These are phyloP conservation scores for Yamadazyma blattariae DNA, from an alignment of 1,139 yeast species.

Conservation along the genomic window DNA sequence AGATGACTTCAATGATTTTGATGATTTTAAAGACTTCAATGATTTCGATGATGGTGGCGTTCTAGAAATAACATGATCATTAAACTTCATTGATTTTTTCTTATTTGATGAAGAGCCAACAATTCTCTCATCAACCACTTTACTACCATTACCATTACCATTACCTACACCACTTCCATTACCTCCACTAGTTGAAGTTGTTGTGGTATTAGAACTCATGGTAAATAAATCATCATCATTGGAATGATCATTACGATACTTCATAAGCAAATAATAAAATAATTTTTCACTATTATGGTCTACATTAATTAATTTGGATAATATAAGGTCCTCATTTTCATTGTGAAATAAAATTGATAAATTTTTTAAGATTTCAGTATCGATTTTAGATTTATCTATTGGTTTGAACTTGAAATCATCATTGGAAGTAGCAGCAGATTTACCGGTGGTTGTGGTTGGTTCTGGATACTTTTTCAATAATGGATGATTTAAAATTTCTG, in stretches of 20 bases:
- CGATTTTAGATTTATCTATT: conserved; percentile 60
- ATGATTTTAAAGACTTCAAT: conserved; percentile 7
- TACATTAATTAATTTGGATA: conserved; percentile 55
- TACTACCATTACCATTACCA: conserved; percentile 23
- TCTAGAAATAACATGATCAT: conserved; percentile 26
- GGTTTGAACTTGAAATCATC: conserved; percentile 41
- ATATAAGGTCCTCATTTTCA: conserved; percentile 59
- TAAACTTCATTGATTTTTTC: conserved; percentile 27
- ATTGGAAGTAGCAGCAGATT: conserved; percentile 14
- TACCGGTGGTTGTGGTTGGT: conserved; percentile 11
- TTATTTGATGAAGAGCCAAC: conserved; percentile 43
- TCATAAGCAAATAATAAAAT: conserved; percentile 77
- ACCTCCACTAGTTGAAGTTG: conserved; percentile 22
- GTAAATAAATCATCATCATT: conserved; percentile 22
- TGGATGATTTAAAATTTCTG: conserved; percentile 75
- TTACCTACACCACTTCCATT: conserved; percentile 22
- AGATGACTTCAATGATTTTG: conserved; percentile 7
- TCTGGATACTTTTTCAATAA: conserved; percentile 70
- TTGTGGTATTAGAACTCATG: not conserved
- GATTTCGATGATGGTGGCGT: conserved; percentile 20
- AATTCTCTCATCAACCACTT: not conserved
- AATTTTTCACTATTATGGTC: conserved; percentile 76
- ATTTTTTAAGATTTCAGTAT: conserved; percentile 78
- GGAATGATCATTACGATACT: conserved; percentile 77
- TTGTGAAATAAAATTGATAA: conserved; percentile 92